Conservation (phyloP, 2,329 filamentous ascomycete species). For the Neofusicoccum sp. region DNA sequence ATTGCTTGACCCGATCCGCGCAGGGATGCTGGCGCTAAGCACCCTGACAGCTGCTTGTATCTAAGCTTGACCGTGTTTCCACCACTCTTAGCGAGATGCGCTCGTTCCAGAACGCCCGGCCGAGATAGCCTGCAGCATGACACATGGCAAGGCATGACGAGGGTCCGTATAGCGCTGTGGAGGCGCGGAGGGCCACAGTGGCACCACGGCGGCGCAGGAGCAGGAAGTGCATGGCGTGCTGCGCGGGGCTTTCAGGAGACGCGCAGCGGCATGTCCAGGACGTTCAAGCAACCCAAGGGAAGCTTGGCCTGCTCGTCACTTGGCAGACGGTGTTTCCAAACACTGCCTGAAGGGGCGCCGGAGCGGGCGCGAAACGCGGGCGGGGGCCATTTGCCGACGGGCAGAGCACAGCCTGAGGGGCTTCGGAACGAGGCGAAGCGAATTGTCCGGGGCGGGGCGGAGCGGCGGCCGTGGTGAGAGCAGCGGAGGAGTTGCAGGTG, state of each 20-base stretch:
- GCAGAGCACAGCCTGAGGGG: neutral
- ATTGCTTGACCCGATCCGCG: slow-evolving; percentile 8
- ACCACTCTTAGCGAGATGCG: slow-evolving; percentile 3
- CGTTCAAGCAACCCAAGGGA: slow-evolving; percentile 1
- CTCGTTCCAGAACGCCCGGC: neutral
- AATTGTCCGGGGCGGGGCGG: slow-evolving; percentile 1
- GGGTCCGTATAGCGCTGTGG: neutral
- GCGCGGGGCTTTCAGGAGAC: slow-evolving; percentile 5
- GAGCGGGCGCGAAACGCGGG: neutral
- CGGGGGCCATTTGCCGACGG: neutral
- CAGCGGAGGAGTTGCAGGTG: neutral
- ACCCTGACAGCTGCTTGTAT: neutral
- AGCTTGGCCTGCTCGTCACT: neutral
- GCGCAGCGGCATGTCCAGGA: neutral
- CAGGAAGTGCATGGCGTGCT: neutral
- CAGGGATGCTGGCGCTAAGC: neutral
- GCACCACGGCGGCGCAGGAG: neutral
- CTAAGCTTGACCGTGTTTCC: slow-evolving; percentile 9
- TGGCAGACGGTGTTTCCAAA: slow-evolving; percentile 1
- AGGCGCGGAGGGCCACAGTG: neutral
- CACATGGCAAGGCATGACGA: neutral
- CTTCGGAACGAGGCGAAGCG: neutral
- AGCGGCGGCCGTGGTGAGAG: slow-evolving; percentile 4
- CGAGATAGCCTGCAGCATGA: neutral
- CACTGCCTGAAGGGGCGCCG: neutral